These are phyloP conservation scores for Ascochyta rabiei DNA, from an alignment of 2,329 filamentous ascomycete genomes.

Conservation along the genomic window DNA sequence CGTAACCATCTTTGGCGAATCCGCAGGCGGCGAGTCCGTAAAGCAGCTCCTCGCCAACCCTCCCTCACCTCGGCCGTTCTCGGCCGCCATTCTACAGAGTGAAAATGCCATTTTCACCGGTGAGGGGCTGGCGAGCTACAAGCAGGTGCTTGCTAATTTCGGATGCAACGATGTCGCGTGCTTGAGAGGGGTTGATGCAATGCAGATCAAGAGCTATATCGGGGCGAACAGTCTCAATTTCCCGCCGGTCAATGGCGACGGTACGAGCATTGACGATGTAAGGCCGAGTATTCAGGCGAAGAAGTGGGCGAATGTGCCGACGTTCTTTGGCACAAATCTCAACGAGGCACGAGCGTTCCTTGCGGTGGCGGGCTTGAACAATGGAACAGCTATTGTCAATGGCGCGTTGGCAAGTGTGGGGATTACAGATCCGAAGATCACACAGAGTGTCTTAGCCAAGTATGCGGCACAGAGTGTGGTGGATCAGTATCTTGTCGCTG, in stretches of 20 bases:
- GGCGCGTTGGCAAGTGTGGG: conserved; percentile 2
- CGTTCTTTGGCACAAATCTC: conserved; percentile 15
- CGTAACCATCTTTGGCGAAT: conserved; percentile 53
- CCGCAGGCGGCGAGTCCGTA: conserved; percentile 28
- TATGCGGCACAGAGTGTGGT: conserved; percentile 9
- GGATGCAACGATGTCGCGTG: conserved; percentile 14
- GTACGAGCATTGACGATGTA: conserved; percentile 15
- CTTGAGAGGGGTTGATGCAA: conserved; percentile 6
- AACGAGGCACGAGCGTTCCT: conserved; percentile 20
- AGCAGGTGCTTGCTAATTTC: conserved; percentile 14
- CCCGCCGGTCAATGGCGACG: conserved; percentile 19
- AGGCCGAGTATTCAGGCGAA: conserved; percentile 10
- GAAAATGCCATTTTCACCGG: conserved; percentile 17
- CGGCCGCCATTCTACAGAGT: conserved; percentile 32
- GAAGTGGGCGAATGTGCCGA: conserved; percentile 18
- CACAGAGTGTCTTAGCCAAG: conserved; percentile 1
- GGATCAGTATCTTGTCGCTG: conserved; percentile 3
- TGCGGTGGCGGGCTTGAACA: conserved; percentile 6
- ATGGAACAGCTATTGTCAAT: conserved; percentile 9
- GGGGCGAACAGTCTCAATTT: conserved; percentile 15
- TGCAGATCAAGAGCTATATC: conserved; percentile 14
- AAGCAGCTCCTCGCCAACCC: conserved; percentile 31
- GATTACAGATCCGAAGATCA: conserved; percentile 7
- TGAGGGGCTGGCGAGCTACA: conserved; percentile 15
- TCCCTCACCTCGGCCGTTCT: conserved; percentile 25